Conservation (phyloP, 1,284 basidiomycete species). For the Tetrapyrgos nigripes region DNA sequence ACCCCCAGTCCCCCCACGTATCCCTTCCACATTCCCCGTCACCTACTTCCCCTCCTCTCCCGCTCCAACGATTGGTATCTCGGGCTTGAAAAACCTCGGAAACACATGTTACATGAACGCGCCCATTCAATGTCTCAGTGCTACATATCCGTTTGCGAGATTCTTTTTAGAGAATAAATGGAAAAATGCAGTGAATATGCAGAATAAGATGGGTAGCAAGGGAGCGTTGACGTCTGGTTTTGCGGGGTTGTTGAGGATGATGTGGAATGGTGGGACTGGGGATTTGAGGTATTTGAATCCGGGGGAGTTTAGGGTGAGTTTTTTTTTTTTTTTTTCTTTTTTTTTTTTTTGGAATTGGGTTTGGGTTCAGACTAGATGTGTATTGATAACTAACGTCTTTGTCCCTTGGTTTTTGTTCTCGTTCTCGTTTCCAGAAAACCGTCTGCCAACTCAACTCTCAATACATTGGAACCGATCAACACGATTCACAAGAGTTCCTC, state of each 20-base stretch:
- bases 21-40: not conserved
- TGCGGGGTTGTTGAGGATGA: conserved; percentile 81
- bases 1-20: not conserved
- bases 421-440: conserved; percentile 60
- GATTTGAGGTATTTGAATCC: conserved; percentile 88
- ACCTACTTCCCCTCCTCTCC: too few relatives aligned
- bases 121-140: conserved; percentile 94
- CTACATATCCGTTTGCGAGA: conserved; percentile 88
- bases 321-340: not conserved
- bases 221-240: conserved; percentile 87
- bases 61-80: conserved; percentile 78
- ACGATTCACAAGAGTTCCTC: conserved; percentile 98
- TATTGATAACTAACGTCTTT: not conserved
- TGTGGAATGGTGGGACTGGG: conserved; percentile 92
- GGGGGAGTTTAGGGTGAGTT: conserved; percentile 82
- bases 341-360: too few relatives aligned
- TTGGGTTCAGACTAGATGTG: not conserved
- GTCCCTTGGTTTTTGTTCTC: too few relatives aligned
- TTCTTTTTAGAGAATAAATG: conserved; percentile 94
- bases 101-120: conserved; percentile 99
- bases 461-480: conserved; percentile 92
- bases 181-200: conserved; percentile 86
- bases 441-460: conserved; percentile 87
- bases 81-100: conserved; percentile 94
- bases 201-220: conserved; percentile 90